A percentile compares a stretch with the other conserved stretches of the same genome.
Evolutionary conservation across 345 rosid species (phyloP).

Genomic region (Stellera chamaejasme): DNA sequence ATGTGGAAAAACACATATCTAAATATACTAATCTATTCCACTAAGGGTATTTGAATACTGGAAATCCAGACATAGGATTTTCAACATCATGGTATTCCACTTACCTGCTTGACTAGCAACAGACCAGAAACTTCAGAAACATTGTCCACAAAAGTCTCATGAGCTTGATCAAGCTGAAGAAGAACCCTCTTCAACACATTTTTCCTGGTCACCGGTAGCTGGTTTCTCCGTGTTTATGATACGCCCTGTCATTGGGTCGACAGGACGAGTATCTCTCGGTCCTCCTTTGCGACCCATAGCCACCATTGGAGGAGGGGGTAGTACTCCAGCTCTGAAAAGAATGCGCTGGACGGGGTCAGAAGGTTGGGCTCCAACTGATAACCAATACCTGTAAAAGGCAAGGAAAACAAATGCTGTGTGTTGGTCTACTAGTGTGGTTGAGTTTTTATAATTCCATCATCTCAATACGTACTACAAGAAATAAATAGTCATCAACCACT

Average conservation of each 20-base stretch:
- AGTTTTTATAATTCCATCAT: too few species aligned
- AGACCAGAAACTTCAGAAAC: too few species aligned
- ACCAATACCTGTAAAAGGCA: constrained; percentile 64
- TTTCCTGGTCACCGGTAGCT: constrained; percentile 12
- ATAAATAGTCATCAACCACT: too few species aligned
- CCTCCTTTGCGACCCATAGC: constrained; percentile 90
- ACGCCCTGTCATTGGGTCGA: constrained; percentile 78
- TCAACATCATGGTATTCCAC: too few species aligned
- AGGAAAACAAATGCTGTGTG: not conserved
- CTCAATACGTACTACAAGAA: too few species aligned
- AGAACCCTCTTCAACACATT: too few species aligned
- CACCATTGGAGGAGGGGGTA: constrained; percentile 86
- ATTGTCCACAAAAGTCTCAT: not conserved
- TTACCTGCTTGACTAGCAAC: too few species aligned
- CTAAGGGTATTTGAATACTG: too few species aligned
- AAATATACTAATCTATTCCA: too few species aligned
- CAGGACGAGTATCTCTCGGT: constrained; percentile 50
- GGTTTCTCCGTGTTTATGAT: constrained; percentile 33
- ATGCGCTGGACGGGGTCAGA: constrained; percentile 75
- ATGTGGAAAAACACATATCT: too few species aligned
- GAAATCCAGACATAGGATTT: too few species aligned
- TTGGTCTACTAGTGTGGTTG: not conserved
- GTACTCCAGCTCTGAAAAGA: constrained; percentile 76
- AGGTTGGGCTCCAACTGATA: constrained; percentile 95
- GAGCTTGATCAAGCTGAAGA: too few species aligned